phyloP scores from a whole-genome alignment of 306 rosid genomes.

The Cucurbita ficifolia region DNA sequence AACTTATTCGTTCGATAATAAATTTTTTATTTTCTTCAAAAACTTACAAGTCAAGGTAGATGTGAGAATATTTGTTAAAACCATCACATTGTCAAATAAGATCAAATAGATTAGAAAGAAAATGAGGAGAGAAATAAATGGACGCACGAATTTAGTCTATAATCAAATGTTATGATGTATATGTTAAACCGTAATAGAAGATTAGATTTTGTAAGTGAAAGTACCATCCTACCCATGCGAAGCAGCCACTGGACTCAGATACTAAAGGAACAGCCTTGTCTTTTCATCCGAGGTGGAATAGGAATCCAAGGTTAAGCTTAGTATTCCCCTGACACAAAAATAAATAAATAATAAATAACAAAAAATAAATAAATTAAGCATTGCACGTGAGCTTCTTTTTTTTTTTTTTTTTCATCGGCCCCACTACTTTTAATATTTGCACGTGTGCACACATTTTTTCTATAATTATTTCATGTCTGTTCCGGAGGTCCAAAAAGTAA shows the following conservation, averaged over 20 bases:
- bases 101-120: too few relatives aligned
- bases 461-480: not conserved
- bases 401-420: not conserved
- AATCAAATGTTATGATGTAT: too few relatives aligned
- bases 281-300: not conserved
- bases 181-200: too few relatives aligned
- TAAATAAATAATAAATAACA: too few relatives aligned
- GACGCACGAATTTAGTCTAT: too few relatives aligned
- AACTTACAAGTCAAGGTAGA: too few relatives aligned
- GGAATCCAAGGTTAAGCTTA: constrained; percentile 1
- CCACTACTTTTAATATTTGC: not conserved
- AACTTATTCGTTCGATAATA: too few relatives aligned
- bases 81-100: too few relatives aligned
- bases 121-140: too few relatives aligned
- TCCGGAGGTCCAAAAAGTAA: not conserved
- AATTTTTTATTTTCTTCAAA: too few relatives aligned
- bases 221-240: not conserved
- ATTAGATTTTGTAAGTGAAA: not conserved
- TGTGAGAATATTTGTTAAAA: too few relatives aligned
- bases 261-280: not conserved
- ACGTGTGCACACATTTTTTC: constrained; percentile 4
- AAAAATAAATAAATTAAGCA: not conserved
- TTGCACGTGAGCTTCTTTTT: constrained; percentile 3
- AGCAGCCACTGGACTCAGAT: not conserved
- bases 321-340: not conserved